Percentiles rank a stretch among this genome's conserved stretches.
Conservation (phyloP, 768 basidiomycete genomes). For the Gymnopilus junonius region DNA sequence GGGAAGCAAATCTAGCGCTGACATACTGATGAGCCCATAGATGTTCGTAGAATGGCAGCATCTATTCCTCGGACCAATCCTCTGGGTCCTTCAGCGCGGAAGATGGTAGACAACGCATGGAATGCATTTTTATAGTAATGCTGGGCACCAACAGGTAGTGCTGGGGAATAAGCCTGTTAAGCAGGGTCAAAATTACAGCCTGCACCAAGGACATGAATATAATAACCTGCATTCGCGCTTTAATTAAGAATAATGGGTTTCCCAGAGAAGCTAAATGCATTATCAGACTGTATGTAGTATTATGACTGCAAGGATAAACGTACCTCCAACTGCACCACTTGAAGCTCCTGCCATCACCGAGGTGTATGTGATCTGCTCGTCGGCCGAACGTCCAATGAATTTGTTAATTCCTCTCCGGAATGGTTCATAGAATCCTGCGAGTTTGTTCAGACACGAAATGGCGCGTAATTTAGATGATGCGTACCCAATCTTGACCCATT, state of each 20-base stretch:
- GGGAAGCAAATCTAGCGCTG: neutral
- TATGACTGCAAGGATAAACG: conserved; percentile 2
- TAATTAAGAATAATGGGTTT: conserved; percentile 93
- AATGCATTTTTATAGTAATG: conserved; percentile 88
- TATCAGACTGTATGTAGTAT: neutral
- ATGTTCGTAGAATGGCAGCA: conserved; percentile 90
- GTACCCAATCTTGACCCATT: conserved; percentile 90
- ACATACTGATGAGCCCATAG: conserved; percentile 85
- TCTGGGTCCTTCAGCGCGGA: conserved; percentile 71
- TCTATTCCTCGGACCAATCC: conserved; percentile 92
- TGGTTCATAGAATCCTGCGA: conserved; percentile 92
- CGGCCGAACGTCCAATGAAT: conserved; percentile 62
- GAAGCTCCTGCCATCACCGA: conserved; percentile 86
- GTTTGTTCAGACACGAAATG: neutral
- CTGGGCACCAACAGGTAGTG: conserved; percentile 92
- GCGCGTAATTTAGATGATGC: conserved; percentile 1
- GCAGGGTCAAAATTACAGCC: neutral
- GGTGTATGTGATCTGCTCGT: conserved; percentile 73
- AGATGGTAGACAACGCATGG: conserved; percentile 82
- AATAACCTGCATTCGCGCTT: conserved; percentile 93
- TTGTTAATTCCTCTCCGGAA: conserved; percentile 75
- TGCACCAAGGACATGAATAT: neutral
- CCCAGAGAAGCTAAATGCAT: conserved; percentile 64
- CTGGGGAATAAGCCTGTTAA: conserved; percentile 87
- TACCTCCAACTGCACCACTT: conserved; percentile 92